Evolutionary conservation across 352 stramenopile genomes (phyloP).

Genomic region (Globisporangium uncinulatum): DNA sequence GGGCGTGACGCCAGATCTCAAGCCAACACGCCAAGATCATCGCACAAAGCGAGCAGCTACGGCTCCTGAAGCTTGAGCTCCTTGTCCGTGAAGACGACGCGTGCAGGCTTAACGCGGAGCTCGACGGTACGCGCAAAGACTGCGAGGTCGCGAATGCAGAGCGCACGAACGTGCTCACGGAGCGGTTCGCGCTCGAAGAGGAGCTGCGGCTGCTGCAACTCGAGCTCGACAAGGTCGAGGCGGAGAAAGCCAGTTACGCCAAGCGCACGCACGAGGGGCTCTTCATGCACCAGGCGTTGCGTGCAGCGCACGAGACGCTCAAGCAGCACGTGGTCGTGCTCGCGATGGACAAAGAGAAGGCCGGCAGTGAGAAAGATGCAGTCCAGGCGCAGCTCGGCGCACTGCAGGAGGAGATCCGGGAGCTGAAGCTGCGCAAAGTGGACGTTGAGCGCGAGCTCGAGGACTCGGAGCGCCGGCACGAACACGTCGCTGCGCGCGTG

Average conservation of each 20-base stretch:
- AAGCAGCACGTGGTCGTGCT: constrained; percentile 53
- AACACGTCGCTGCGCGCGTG: constrained; percentile 39
- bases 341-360: constrained; percentile 59
- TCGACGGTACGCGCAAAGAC: constrained; percentile 51
- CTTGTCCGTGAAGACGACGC: constrained; percentile 64
- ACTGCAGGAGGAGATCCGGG: constrained; percentile 21
- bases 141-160: constrained; percentile 68
- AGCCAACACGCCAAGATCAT: constrained; percentile 30
- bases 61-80: constrained; percentile 58
- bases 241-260: constrained; percentile 51
- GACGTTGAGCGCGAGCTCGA: constrained; percentile 41
- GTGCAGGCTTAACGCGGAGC: constrained; percentile 48
- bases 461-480: constrained; percentile 37
- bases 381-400: constrained; percentile 28
- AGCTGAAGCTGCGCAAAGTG: constrained; percentile 31
- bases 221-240: constrained; percentile 44
- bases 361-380: constrained; percentile 27
- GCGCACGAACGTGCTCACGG: constrained; percentile 52
- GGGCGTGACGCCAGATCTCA: constrained; percentile 21
- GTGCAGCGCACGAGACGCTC: constrained; percentile 51
- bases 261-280: constrained; percentile 69
- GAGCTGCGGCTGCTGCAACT: constrained; percentile 52
- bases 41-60: constrained; percentile 37
- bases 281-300: constrained; percentile 72
- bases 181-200: constrained; percentile 52